Base-by-base conservation (phyloP, 192 early-diverging fungal species). In the Backusella parvicylindrica region DNA sequence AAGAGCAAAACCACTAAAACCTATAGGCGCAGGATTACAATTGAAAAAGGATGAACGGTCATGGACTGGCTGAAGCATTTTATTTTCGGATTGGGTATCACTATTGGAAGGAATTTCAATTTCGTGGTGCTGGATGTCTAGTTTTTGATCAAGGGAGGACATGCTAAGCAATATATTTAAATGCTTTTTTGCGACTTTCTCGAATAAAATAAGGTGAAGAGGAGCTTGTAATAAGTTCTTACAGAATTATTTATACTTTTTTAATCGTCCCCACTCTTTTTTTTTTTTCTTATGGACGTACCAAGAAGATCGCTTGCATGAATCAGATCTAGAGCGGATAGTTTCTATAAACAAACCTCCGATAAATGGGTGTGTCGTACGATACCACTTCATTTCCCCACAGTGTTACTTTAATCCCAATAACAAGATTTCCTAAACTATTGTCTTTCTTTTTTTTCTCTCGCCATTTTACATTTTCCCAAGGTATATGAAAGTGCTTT, bases 1-100 rank as follows among this genome's bases (percentile, higher is more conserved):
- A 72, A 71, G 28, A 37, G 73, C 71, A 33, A 79, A 79, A 3
- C 63, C 73, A 23, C 43, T 38, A 12, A 79, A 79, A 68, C 69
- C 78, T 31, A 79, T 47, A 32, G 78, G 72, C 11, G 69, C 40
- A 32, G 69, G 69, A 35, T 67, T 67, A n/a, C 32, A 33, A 6
- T 31, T 31, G 12, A 28, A 23, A 16, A 18, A 16, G 23, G 69
- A 23, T 5, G 26, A 15, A 1, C 33, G 69, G 11, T 16, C n/a
- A 23, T 16, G 5, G 21, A 13, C 66, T 8, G 30, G 30, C 18
- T 35, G 40, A 21, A 71, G 9, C 3, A 16, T 6, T 2, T 70
- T 43, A 11, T 30, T 28, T 0, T 70, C 68, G 47, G 38, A 43
- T 1, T 47, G 43, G 6, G 16, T 7, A 47, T 47, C 43, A 47